A percentile compares a stretch with the other conserved stretches of the same genome.
phyloP scores from a whole-genome alignment of 192 early-diverging fungal species.

The Oehlia diaphana region DNA sequence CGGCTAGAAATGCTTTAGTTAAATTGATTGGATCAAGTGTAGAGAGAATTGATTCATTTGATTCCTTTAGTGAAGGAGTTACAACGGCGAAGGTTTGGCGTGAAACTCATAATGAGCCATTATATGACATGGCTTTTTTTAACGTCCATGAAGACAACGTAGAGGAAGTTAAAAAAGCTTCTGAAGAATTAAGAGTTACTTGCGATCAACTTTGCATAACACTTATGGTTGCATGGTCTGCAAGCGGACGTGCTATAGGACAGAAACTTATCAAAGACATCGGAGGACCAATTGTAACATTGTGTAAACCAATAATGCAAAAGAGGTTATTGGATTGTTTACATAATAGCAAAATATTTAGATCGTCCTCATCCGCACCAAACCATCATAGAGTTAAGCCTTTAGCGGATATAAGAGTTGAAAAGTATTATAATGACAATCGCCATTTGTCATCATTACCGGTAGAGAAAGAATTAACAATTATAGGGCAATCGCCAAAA shows the following conservation, averaged over 20 bases:
- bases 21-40: constrained; percentile 20
- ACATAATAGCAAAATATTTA: constrained; percentile 27
- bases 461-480: not conserved
- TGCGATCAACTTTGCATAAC: constrained; percentile 36
- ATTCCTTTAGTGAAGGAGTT: constrained; percentile 30
- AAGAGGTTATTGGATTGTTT: constrained; percentile 39
- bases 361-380: not conserved
- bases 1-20: not conserved
- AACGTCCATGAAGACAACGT: constrained; percentile 25
- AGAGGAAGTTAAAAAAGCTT: constrained; percentile 29
- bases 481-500: no score
- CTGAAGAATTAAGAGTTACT: constrained; percentile 29
- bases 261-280: constrained; percentile 38
- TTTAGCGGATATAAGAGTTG: constrained; percentile 5
- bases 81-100: constrained; percentile 20
- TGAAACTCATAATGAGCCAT: constrained; percentile 26
- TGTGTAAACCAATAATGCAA: constrained; percentile 39
- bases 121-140: constrained; percentile 40
- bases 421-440: constrained; percentile 9
- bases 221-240: constrained; percentile 40
- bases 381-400: not conserved
- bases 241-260: constrained; percentile 36
- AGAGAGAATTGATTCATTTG: constrained; percentile 32
- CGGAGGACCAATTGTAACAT: constrained; percentile 26
- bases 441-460: not conserved